Percentiles rank a stretch among this genome's conserved stretches.
Evolutionary conservation across 2,329 filamentous ascomycete species (phyloP).

Genomic region (Clonostachys byssicola): DNA sequence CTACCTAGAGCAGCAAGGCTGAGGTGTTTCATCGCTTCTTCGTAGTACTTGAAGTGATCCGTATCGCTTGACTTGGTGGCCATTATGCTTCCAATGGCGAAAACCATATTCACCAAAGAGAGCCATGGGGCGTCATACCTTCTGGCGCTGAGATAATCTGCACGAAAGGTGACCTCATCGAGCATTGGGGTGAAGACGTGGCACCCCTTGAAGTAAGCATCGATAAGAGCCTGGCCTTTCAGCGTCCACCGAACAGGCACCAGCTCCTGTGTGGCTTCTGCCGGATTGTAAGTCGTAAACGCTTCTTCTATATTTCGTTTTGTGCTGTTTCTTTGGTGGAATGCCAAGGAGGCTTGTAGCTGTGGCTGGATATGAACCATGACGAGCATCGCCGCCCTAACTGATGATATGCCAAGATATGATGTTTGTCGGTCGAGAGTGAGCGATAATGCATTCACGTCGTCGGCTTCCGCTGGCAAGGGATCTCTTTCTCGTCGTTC

Average conservation of each 20-base stretch:
- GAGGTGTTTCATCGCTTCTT: constrained; percentile 63
- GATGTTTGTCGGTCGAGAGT: constrained; percentile 54
- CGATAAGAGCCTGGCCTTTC: constrained; percentile 65
- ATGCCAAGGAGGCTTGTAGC: constrained; percentile 37
- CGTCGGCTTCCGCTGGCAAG: constrained; percentile 58
- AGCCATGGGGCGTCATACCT: constrained; percentile 69
- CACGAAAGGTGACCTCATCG: constrained; percentile 65
- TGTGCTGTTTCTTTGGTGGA: constrained; percentile 40
- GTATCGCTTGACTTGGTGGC: constrained; percentile 61
- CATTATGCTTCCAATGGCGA: constrained; percentile 70
- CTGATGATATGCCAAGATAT: constrained; percentile 72
- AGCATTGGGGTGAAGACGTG: constrained; percentile 72
- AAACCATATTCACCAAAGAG: constrained; percentile 70
- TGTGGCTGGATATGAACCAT: constrained; percentile 55
- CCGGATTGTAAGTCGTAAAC: constrained; percentile 34
- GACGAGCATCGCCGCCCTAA: constrained; percentile 70
- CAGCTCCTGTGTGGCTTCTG: constrained; percentile 36
- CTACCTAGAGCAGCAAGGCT: constrained; percentile 50
- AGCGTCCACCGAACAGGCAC: constrained; percentile 52
- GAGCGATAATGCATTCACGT: constrained; percentile 43
- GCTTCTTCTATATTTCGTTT: constrained; percentile 38
- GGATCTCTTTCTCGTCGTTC: constrained; percentile 48
- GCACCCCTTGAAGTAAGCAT: constrained; percentile 70
- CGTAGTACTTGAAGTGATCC: constrained; percentile 67
- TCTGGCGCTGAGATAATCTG: constrained; percentile 51